Percentiles rank a stretch among this genome's conserved stretches.
These are phyloP conservation scores for Penicillium robsamsonii DNA, from an alignment of 495 filamentous ascomycete genomes.

Conservation along the genomic window DNA sequence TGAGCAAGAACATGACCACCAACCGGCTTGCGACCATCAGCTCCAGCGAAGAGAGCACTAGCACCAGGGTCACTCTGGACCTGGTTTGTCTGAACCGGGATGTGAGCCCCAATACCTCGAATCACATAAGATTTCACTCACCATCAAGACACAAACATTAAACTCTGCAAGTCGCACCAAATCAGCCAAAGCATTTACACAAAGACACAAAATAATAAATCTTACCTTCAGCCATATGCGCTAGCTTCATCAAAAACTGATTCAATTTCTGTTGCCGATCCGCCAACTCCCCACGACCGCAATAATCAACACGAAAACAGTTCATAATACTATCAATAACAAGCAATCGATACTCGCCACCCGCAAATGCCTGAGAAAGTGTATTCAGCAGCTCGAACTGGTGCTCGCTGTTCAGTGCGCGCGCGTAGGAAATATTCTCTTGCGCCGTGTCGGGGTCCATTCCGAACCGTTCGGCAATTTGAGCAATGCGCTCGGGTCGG, in stretches of 20 bases:
- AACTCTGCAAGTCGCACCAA: constrained; percentile 53
- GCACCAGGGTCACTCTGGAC: constrained; percentile 81
- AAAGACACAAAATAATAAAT: not conserved
- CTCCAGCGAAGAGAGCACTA: constrained; percentile 73
- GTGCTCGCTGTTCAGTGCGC: constrained; percentile 73
- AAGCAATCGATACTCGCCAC: constrained; percentile 67
- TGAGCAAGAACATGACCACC: constrained; percentile 80
- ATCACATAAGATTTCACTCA: constrained; percentile 24
- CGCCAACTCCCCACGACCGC: constrained; percentile 70
- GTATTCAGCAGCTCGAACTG: constrained; percentile 69
- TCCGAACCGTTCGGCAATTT: constrained; percentile 75
- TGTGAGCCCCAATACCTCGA: not conserved
- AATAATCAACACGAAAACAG: constrained; percentile 72
- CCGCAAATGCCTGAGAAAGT: constrained; percentile 63
- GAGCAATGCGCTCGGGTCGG: constrained; percentile 65
- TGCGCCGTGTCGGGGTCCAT: constrained; percentile 62
- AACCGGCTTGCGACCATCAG: constrained; percentile 72
- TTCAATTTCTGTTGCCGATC: constrained; percentile 76
- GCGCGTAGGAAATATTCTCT: constrained; percentile 74
- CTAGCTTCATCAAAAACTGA: constrained; percentile 65
- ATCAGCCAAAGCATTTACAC: constrained; percentile 7
- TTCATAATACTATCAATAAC: constrained; percentile 80
- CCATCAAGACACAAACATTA: constrained; percentile 74
- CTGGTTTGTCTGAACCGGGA: constrained; percentile 63
- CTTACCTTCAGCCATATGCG: constrained; percentile 71